A percentile compares a stretch with the other conserved stretches of the same genome.
Evolutionary conservation across 1,284 basidiomycete genomes (phyloP).

Genomic region (Malassezia globosa): DNA sequence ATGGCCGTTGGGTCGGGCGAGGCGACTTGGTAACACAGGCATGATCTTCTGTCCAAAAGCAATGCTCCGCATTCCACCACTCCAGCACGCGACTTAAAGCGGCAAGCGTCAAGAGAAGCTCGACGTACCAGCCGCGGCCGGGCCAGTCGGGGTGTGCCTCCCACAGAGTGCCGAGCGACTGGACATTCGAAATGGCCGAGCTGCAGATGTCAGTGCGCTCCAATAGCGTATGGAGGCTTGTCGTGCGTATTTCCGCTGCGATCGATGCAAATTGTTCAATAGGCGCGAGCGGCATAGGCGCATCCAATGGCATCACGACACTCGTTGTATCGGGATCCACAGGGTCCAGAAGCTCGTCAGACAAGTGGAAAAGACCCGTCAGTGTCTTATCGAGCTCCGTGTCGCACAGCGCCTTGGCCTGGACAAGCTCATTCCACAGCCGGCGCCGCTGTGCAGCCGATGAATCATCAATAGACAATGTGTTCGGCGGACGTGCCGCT

Average conservation of each 20-base stretch:
- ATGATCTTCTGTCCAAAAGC: constrained; percentile 97
- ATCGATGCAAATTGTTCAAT: constrained; percentile 85
- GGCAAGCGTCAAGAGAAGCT: constrained; percentile 75
- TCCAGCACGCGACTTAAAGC: constrained; percentile 90
- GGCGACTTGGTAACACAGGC: not conserved
- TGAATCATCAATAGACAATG: constrained; percentile 11
- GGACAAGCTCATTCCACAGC: constrained; percentile 12
- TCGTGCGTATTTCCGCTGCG: constrained; percentile 88
- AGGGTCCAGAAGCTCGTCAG: constrained; percentile 2
- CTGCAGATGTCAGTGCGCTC: constrained; percentile 73
- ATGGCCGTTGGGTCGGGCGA: constrained; percentile 19
- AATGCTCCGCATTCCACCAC: constrained; percentile 99
- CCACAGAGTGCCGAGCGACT: constrained; percentile 84
- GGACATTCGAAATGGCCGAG: constrained; percentile 74
- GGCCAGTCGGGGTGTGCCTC: constrained; percentile 97
- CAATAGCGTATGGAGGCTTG: constrained; percentile 72
- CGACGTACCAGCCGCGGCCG: constrained; percentile 94
- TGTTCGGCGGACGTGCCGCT: constrained; percentile 3
- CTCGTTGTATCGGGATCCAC: constrained; percentile 9
- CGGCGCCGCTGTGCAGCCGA: constrained; percentile 10
- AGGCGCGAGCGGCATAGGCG: constrained; percentile 42
- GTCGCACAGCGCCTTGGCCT: constrained; percentile 12
- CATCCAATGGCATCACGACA: constrained; percentile 7
- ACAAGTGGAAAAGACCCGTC: not conserved
- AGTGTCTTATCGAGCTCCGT: constrained; percentile 13